Conservation (phyloP, 805 yeast genomes). For the Yarrowia alimentaria region DNA sequence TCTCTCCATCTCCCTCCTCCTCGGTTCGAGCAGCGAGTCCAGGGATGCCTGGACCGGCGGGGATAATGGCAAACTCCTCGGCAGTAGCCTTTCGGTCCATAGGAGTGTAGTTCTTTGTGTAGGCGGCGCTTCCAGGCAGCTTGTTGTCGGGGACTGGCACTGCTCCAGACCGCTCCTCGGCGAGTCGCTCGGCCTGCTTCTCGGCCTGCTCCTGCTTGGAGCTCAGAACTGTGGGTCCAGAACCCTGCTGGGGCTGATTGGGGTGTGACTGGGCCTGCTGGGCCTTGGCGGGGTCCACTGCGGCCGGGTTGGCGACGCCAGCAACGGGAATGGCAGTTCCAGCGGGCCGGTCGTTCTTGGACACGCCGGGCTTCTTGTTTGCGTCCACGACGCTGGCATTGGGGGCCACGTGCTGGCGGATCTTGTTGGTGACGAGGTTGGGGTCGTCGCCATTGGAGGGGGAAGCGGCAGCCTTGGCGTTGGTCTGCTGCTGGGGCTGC, state of each 20-base stretch:
- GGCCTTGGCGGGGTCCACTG: constrained; percentile 33
- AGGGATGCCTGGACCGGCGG: constrained; percentile 14
- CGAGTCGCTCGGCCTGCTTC: too few species aligned
- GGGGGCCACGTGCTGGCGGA: constrained; percentile 20
- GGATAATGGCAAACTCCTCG: constrained; percentile 8
- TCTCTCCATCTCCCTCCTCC: constrained; percentile 4
- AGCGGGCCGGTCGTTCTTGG: constrained; percentile 33
- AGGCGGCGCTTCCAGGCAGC: constrained; percentile 7
- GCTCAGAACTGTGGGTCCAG: too few species aligned
- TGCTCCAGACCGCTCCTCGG: constrained; percentile 20
- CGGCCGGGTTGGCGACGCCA: constrained; percentile 33
- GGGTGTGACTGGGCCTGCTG: neutral
- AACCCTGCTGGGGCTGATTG: too few species aligned
- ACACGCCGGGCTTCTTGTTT: constrained; percentile 36
- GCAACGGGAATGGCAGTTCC: constrained; percentile 39
- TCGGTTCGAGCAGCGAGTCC: constrained; percentile 1
- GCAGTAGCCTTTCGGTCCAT: constrained; percentile 22
- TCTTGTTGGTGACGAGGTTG: constrained; percentile 19
- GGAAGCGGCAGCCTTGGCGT: too few species aligned
- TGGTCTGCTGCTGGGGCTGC: too few species aligned
- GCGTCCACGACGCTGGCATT: constrained; percentile 37
- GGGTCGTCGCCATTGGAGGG: constrained; percentile 25
- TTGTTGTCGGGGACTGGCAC: constrained; percentile 26
- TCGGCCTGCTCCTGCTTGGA: too few species aligned
- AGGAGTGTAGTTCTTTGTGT: constrained; percentile 18